Evolutionary conservation across 2,329 filamentous ascomycete species (phyloP).

Genomic region (Gaeumannomyces tritici): DNA sequence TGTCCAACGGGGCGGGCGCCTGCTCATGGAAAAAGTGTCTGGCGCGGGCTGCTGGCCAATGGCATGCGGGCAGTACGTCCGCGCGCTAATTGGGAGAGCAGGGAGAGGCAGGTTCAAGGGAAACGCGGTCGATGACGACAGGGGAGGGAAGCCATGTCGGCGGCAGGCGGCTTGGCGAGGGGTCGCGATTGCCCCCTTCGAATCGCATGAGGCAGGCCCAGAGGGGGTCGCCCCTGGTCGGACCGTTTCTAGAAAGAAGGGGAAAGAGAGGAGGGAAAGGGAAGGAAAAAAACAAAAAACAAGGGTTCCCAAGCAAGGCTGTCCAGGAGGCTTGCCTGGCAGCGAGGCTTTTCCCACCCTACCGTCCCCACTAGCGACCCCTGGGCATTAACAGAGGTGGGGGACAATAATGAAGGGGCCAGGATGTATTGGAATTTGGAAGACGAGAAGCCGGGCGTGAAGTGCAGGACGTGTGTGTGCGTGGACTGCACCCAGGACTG

Average conservation of each 20-base stretch:
- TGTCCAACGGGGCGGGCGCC: too few relatives aligned
- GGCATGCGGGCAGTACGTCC: too few relatives aligned
- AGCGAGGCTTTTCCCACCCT: neutral
- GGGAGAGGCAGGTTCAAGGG: too few relatives aligned
- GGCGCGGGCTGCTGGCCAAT: too few relatives aligned
- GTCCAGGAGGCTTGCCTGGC: neutral
- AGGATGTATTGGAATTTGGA: neutral
- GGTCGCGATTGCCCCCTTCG: neutral
- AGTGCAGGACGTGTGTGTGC: too few relatives aligned
- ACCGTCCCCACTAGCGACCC: neutral
- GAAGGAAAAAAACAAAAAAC: neutral
- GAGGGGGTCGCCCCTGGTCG: neutral
- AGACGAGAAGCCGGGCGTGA: too few relatives aligned
- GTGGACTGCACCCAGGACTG: too few relatives aligned
- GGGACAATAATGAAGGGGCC: neutral
- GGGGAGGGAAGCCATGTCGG: too few relatives aligned
- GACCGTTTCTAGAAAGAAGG: neutral
- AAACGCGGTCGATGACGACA: too few relatives aligned
- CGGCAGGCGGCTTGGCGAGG: neutral
- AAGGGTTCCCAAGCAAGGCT: neutral
- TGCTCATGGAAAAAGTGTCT: too few relatives aligned
- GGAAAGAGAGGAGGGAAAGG: neutral
- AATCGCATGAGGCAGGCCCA: neutral
- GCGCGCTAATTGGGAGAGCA: too few relatives aligned
- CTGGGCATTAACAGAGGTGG: neutral